Base-by-base conservation (phyloP, 1,284 basidiomycete species). In the Leccinum pachyderme region DNA sequence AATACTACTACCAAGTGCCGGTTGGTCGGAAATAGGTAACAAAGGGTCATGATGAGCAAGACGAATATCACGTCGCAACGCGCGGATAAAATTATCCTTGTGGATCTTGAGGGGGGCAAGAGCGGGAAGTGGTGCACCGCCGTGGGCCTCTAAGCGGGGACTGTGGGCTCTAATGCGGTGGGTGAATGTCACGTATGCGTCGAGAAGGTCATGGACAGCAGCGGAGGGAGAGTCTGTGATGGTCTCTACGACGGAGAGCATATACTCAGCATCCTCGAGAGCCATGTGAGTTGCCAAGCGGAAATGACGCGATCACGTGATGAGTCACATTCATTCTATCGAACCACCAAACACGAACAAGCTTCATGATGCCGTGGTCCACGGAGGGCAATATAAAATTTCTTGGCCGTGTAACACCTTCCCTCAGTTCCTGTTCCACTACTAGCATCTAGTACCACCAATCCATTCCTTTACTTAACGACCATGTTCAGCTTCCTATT, bases 141-240 rank as follows among this genome's bases (percentile, higher is more conserved):
- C 51, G 11, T 47, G 54, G 1, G 55, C 43, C 8, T 68, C 46
- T 3, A 81, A 58, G 25, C 54, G 44, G 2, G 59, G 53, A 8
- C 67, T 63, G 22, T 76, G 69, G 3, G 68, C 62, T 28, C 75
- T 72, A 50, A 86, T 67, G 25, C 80, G 75, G 41, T 66, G 65
- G 1, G 75, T 75, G 41, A 87, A 72, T 1, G 75, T 73, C 54
- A 68, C 71, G 62, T 87, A 87, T 22, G 85, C 82, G 61, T 87
- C 83, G 28, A 77, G 65, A 53, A 86, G 68, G 62, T 83, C 81
- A 58, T 82, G 79, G 31, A 70, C 53, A 1, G 75, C 73, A n/a
- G 77, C 66, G n/a, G 56, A 59, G 18, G 76, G 61, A 7, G 82
- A 82, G 55, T 76, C 73, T 7, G 74, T 54, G 39, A 86, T 69